Base-by-base conservation (phyloP, 2,329 filamentous ascomycete species). In the Meredithiella fracta region DNA sequence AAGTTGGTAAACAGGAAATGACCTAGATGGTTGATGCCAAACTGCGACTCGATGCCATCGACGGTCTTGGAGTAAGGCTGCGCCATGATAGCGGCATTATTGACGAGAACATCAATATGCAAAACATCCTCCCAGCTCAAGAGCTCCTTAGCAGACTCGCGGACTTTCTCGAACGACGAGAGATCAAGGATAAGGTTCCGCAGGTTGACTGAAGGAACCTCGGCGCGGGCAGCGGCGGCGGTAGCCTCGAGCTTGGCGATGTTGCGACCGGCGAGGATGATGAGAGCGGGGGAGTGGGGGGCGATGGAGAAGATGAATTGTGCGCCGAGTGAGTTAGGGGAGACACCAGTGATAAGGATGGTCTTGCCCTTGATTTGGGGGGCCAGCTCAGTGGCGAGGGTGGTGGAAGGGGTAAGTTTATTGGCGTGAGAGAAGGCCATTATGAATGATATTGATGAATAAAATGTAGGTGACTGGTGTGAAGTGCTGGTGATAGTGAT, bases 1-100 rank as follows among this genome's bases (percentile, higher is more conserved):
- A 72, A 62, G 59, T 72, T 72, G 14, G 70, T 69, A 34, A 76
- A 65, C 2, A 75, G 64, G 51, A 71, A 76, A 60, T 73, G 73
- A 0, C 68, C 69, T 5, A 76, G 54, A 53, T 76, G 69, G 51
- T 73, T 74, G 2, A 67, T 68, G 0, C 66, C 70, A 51, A 76
- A 70, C 56, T 73, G 70, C 55, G 64, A 63, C 63, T 74, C 72
- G 51, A 69, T 64, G 0, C 72, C 72, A 2, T 73, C 70, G 2
- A 63, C 60, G 7, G 65, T 68, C 15, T 66, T 59, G 1, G 62
- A 64, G 20, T 47, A 47, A 3, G 67, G 63, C 9, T 59, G 59
- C n/a, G 62, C 67, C 66, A 71, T 72, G 31, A 73, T 61, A 14
- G 66, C 72, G 0, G 73, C 73, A 54, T 71, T 75, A 7, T 37